Base-by-base conservation (phyloP, 441 rosid species). In the Melastoma candidum region DNA sequence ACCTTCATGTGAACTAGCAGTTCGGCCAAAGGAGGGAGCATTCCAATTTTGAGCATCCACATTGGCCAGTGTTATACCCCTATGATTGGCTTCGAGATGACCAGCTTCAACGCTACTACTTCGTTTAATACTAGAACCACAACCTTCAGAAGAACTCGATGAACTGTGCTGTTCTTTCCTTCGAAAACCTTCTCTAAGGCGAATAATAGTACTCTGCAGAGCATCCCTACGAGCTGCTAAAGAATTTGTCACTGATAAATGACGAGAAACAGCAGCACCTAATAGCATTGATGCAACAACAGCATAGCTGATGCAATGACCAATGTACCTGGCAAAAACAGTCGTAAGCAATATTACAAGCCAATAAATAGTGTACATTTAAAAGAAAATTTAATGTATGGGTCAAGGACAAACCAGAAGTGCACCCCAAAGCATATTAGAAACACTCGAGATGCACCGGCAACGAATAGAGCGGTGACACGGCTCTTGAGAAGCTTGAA, bases 351-450 rank as follows among this genome's bases (percentile, higher is more conserved):
- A 11, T 46, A 32, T 14, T 53, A 47, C 11, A 13, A 32, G 12
- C 24, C 45, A 17, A 47, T 22, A 14, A 44, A 44, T 27, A 39
- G 24, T 7, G 36, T 25, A 26, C 39, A 14, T n/a, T 2, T 7
- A 43, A 48, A 44, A 47, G 14, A 41, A 13, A 22, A 27, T 44
- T 44, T 32, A 56, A 12, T 2, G 24, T 22, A 71, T 61, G 66
- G 43, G 46, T 36, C 53, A 4, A 36, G 63, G 59, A 81, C 98
- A 76, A 71, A 95, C 98, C 99, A 95, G 76, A 85, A 95, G 71
- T 95, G 97, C 70, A 90, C 88, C 72, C 99, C 99, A 74, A 95
- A 95, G 81, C 96, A 90, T 70, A 95, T 90, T 65, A 95, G 93
- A 68, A 87, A 95, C 69, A 95, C 78, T 48, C 99, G 89, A 51